phyloP scores from a whole-genome alignment of 257 asterid species.

The Primulina tabacum region DNA sequence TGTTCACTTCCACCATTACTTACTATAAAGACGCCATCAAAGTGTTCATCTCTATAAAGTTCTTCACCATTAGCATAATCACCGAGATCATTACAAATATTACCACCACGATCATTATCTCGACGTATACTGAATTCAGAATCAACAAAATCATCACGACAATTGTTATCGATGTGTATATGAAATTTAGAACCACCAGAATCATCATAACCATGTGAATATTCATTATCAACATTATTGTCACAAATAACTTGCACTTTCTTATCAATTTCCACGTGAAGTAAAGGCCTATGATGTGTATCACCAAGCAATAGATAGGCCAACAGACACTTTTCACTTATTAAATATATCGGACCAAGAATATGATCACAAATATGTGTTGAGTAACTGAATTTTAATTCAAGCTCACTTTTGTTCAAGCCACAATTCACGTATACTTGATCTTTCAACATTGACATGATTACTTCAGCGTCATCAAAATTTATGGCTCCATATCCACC shows the following conservation, averaged over 20 bases:
- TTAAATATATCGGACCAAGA: neutral
- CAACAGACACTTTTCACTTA: neutral
- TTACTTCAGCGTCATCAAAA: neutral
- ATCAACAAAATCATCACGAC: neutral
- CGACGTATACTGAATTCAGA: neutral
- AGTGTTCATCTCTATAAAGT: too few species aligned
- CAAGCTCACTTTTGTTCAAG: too few species aligned
- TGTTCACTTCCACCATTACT: too few species aligned
- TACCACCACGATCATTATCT: too few species aligned
- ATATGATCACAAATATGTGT: too few species aligned
- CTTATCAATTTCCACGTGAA: neutral
- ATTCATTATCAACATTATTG: too few species aligned
- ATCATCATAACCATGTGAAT: neutral
- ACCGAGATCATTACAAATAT: too few species aligned
- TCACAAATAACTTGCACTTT: neutral
- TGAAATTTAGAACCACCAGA: neutral
- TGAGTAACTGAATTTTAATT: too few species aligned
- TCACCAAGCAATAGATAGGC: neutral
- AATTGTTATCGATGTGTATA: neutral
- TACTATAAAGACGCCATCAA: too few species aligned
- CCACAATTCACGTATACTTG: too few species aligned
- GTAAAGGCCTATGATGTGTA: neutral
- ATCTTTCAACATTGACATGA: neutral
- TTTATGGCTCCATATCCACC: neutral
- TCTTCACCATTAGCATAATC: too few species aligned